phyloP scores from a whole-genome alignment of 495 filamentous ascomycete genomes.

The Bacidia gigantensis region DNA sequence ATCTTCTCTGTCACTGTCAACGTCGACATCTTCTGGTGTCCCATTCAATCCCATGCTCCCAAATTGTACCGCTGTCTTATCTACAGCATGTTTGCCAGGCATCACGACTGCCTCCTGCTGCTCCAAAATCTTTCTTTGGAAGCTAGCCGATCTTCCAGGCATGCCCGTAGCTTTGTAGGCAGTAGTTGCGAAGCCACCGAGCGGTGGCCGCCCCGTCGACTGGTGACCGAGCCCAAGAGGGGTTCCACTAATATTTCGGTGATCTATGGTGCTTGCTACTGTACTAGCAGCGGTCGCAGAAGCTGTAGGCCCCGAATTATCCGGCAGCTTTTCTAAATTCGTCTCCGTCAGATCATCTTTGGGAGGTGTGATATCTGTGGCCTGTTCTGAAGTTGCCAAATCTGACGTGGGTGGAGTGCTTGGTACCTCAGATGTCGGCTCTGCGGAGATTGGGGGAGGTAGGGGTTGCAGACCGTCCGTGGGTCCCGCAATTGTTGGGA shows the following conservation, averaged over 20 bases:
- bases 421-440: conserved; percentile 15
- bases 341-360: conserved; percentile 77
- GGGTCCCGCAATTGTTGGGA: conserved; percentile 11
- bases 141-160: conserved; percentile 50
- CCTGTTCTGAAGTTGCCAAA: conserved; percentile 24
- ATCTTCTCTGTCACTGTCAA: conserved; percentile 89
- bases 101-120: conserved; percentile 97
- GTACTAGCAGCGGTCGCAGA: conserved; percentile 86
- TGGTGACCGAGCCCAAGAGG: conserved; percentile 45
- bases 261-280: conserved; percentile 68
- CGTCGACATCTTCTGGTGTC: conserved; percentile 55
- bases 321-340: conserved; percentile 80
- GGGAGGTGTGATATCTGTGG: conserved; percentile 46
- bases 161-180: conserved; percentile 59
- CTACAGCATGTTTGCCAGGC: conserved; percentile 95
- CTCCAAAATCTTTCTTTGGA: conserved; percentile 71
- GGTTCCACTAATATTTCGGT: conserved; percentile 43
- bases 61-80: conserved; percentile 90
- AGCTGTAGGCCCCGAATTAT: conserved; percentile 57
- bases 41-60: conserved; percentile 88
- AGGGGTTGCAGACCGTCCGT: conserved; percentile 13
- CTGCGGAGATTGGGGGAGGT: conserved; percentile 14
- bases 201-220: conserved; percentile 42
- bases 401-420: conserved; percentile 17
- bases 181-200: conserved; percentile 57